Base-by-base conservation (phyloP, 108 stramenopile species). In the Craspedostauros australis region DNA sequence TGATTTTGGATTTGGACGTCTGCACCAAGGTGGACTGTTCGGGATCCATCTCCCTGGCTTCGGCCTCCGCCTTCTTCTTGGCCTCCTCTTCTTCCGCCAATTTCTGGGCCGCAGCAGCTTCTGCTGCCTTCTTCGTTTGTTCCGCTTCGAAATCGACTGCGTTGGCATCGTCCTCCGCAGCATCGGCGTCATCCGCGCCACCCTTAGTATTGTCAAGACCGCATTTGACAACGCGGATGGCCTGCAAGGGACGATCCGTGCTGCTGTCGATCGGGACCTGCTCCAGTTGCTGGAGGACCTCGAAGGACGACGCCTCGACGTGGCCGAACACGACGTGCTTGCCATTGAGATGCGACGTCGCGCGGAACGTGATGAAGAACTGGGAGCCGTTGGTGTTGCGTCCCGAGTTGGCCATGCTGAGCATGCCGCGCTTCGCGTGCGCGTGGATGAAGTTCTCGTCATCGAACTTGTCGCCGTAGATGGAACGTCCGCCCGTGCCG, bases 321-420 rank as follows among this genome's bases (percentile, higher is more conserved):
- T 59, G 57, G 1, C 95, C 95, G 65, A 96, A 96, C 14, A 96
- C 95, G 8, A 89, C 84, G 76, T 94, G 91, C 70, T 76, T 88
- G 39, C 88, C 90, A 60, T 96, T 88, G 40, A 96, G 73, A 74
- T 92, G 86, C 5, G 79, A 72, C 8, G 84, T 79, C 25, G 72
- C 54, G 4, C 61, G 53, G 39, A 90, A 85, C 12, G 90, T 84
- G 30, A 95, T 81, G 58, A 87, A 95, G 57, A 95, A 93, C 56
- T 95, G 94, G 47, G 72, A 73, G 6, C 91, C 91, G 54, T 95
- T 95, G 20, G 94, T 90, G 60, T 95, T 54, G 20, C 60, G 60
- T 7, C 94, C 94, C 18, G 77, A 73, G 60, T 95, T 95, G 21
- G 94, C 94, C 94, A 95, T 93, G 46, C 78, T 67, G 4, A 93